These are phyloP conservation scores for Phaseolus lunatus DNA, from an alignment of 306 rosid genomes.

Conservation along the genomic window DNA sequence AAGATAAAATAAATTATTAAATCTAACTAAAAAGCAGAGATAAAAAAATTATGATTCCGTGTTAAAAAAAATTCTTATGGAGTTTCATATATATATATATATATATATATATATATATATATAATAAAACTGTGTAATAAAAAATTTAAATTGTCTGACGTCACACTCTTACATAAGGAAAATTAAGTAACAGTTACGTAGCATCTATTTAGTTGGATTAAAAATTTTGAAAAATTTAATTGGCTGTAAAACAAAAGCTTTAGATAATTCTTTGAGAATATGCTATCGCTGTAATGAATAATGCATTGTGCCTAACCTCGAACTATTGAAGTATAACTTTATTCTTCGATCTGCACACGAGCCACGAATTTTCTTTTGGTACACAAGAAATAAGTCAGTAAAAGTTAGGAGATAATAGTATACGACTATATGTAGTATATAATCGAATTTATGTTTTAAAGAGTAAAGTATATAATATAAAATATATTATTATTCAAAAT, in stretches of 20 bases:
- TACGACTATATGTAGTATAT: too few species aligned
- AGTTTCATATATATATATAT: too few species aligned
- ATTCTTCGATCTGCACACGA: background rate
- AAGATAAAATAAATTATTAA: too few species aligned
- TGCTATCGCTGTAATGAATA: background rate
- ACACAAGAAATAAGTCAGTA: background rate
- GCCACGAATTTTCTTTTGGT: background rate
- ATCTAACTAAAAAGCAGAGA: too few species aligned
- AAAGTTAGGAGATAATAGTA: too few species aligned
- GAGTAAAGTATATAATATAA: too few species aligned
- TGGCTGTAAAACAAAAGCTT: background rate
- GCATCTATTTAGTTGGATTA: background rate
- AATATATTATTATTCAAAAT: too few species aligned
- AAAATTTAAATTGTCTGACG: background rate
- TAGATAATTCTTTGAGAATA: background rate
- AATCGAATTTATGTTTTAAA: too few species aligned
- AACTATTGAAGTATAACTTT: background rate
- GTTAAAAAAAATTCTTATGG: too few species aligned
- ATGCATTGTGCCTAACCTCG: constrained; percentile 12
- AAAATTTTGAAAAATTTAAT: background rate
- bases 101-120: too few species aligned
- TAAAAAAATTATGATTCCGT: too few species aligned
- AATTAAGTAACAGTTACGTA: background rate
- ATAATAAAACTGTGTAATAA: background rate
- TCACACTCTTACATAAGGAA: background rate